Evolutionary conservation across 306 rosid species (phyloP).

Genomic region (Leucaena leucocephala): DNA sequence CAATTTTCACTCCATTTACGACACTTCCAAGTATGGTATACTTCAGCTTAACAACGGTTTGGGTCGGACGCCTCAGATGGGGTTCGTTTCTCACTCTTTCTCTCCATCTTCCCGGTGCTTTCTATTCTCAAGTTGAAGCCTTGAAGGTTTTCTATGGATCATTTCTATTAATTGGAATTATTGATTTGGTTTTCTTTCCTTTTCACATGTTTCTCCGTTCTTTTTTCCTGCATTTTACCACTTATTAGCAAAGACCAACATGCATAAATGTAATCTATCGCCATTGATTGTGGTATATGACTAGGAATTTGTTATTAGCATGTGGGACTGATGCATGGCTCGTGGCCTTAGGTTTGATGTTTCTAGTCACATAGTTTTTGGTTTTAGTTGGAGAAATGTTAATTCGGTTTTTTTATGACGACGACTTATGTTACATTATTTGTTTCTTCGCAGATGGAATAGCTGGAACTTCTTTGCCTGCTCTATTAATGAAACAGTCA

Average conservation of each 20-base stretch:
- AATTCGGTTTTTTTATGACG: not conserved
- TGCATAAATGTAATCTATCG: not conserved
- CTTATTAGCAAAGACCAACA: not conserved
- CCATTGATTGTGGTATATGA: constrained; percentile 16
- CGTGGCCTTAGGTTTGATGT: not conserved
- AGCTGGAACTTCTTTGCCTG: constrained; percentile 99
- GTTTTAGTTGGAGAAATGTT: not conserved
- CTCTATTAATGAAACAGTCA: constrained; percentile 78
- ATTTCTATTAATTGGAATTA: not conserved
- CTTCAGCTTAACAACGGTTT: constrained; percentile 76
- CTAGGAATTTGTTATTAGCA: not conserved
- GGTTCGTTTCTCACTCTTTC: constrained; percentile 52
- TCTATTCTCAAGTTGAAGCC: not conserved
- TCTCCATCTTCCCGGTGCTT: not conserved
- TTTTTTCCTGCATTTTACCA: not conserved
- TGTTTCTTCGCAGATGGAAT: constrained; percentile 73
- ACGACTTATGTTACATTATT: not conserved
- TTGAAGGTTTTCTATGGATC: not conserved
- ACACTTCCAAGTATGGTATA: constrained; percentile 80
- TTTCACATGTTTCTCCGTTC: not conserved
- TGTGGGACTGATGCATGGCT: constrained; percentile 3
- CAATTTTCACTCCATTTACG: constrained; percentile 55
- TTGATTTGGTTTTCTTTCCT: not conserved
- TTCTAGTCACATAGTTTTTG: not conserved
- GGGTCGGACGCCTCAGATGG: constrained; percentile 96